Evolutionary conservation across 2,329 filamentous ascomycete species (phyloP).

Genomic region (Penicillium psychrosexuale): DNA sequence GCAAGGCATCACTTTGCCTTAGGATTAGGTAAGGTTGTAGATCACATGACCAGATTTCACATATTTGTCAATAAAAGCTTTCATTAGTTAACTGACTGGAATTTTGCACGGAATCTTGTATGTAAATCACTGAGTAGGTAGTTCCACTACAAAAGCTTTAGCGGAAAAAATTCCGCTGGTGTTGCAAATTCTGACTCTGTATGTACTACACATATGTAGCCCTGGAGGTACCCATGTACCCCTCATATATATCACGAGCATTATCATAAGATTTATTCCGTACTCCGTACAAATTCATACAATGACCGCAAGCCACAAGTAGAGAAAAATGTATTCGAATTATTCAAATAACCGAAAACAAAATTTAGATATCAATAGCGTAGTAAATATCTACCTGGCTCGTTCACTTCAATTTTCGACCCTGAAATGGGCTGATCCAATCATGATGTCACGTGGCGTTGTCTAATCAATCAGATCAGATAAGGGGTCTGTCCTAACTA

Average conservation of each 20-base stretch:
- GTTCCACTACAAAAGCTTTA: not conserved
- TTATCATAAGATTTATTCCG: not conserved
- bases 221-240: no score
- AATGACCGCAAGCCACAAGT: no score
- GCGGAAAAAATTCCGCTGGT: not conserved
- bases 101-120: no score
- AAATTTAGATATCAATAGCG: no score
- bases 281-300: no score
- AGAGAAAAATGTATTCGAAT: no score
- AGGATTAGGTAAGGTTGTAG: not conserved
- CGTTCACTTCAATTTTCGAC: not conserved
- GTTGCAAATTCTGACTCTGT: not conserved
- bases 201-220: no score
- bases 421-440: not conserved
- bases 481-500: slow-evolving; percentile 4
- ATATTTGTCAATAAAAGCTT: not conserved
- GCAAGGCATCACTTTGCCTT: not conserved
- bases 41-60: not conserved
- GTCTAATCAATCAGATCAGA: slow-evolving; percentile 18
- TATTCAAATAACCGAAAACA: no score
- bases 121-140: not conserved
- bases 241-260: not conserved
- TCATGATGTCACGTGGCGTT: slow-evolving; percentile 4
- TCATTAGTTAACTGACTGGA: no score
- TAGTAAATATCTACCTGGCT: not conserved